phyloP scores from a whole-genome alignment of 768 basidiomycete genomes.

The Dendrothele bispora region DNA sequence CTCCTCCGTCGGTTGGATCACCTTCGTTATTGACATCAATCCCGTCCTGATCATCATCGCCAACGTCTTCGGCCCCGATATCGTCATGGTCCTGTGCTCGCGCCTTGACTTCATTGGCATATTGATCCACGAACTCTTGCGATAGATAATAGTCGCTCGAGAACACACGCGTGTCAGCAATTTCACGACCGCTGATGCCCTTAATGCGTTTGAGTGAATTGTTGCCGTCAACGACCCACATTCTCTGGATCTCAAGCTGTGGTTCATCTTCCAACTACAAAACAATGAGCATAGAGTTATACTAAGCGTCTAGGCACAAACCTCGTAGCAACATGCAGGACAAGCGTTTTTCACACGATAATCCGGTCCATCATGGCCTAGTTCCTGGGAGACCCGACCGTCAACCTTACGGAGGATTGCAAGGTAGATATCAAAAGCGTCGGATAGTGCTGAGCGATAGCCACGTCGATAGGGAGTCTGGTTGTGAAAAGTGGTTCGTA shows the following conservation, averaged over 20 bases:
- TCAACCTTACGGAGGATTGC: constrained; percentile 13
- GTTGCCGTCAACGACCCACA: constrained; percentile 34
- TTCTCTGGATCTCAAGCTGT: constrained; percentile 16
- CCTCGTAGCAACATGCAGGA: constrained; percentile 24
- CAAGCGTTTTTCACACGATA: constrained; percentile 22
- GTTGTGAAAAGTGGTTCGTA: neutral
- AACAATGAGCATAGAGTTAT: neutral
- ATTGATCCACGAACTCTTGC: constrained; percentile 23
- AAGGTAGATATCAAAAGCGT: constrained; percentile 29
- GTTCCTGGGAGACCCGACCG: constrained; percentile 5
- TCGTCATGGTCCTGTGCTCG: neutral
- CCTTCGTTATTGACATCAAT: neutral
- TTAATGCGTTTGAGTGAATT: constrained; percentile 30
- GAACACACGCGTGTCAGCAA: constrained; percentile 17
- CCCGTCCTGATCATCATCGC: constrained; percentile 14
- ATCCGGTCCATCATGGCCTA: constrained; percentile 17
- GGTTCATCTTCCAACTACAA: constrained; percentile 18
- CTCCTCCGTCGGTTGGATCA: constrained; percentile 1
- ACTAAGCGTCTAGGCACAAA: constrained; percentile 17
- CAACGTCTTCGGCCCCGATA: constrained; percentile 10
- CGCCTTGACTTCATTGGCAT: constrained; percentile 26
- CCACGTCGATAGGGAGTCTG: constrained; percentile 21
- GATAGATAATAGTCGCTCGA: constrained; percentile 26
- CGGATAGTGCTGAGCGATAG: constrained; percentile 19
- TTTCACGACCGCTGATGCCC: constrained; percentile 13